A percentile compares a stretch with the other conserved stretches of the same genome.
These are phyloP conservation scores for Scytalidium sp. DNA, from an alignment of 2,329 filamentous ascomycete genomes.

Conservation along the genomic window DNA sequence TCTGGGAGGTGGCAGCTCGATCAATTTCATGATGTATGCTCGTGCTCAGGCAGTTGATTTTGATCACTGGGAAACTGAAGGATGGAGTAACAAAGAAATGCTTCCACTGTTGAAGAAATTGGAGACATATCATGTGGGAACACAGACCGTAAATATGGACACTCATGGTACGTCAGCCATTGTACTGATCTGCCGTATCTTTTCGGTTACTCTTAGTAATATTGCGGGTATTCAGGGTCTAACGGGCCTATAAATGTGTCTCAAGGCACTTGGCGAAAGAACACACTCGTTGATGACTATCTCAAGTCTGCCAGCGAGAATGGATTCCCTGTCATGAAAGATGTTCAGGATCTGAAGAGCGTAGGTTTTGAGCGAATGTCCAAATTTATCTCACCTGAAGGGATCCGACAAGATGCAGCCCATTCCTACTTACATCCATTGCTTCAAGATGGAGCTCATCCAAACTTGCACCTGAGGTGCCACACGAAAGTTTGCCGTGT, in stretches of 20 bases:
- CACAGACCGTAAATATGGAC: too few species aligned
- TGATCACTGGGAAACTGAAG: slow-evolving; percentile 49
- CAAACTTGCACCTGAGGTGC: slow-evolving; percentile 57
- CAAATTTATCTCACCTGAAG: slow-evolving; percentile 45
- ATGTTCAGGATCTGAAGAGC: neutral
- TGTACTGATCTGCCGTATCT: neutral
- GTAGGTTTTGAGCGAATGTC: neutral
- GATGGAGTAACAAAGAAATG: slow-evolving; percentile 51
- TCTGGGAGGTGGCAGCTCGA: slow-evolving; percentile 61
- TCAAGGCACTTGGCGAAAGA: too few species aligned
- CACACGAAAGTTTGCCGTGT: slow-evolving; percentile 55
- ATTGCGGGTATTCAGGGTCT: too few species aligned
- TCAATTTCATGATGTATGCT: slow-evolving; percentile 57
- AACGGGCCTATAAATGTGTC: too few species aligned
- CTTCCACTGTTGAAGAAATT: slow-evolving; percentile 53
- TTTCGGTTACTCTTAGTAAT: too few species aligned
- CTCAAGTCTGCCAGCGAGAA: neutral
- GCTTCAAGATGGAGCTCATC: slow-evolving; percentile 44
- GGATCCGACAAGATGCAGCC: slow-evolving; percentile 55
- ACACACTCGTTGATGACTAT: neutral
- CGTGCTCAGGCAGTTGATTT: slow-evolving; percentile 43
- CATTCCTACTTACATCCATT: slow-evolving; percentile 52
- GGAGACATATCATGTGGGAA: slow-evolving; percentile 54
- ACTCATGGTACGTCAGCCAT: neutral
- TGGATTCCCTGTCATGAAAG: neutral